phyloP scores from a whole-genome alignment of 306 rosid genomes.

The Citrullus colocynthis region DNA sequence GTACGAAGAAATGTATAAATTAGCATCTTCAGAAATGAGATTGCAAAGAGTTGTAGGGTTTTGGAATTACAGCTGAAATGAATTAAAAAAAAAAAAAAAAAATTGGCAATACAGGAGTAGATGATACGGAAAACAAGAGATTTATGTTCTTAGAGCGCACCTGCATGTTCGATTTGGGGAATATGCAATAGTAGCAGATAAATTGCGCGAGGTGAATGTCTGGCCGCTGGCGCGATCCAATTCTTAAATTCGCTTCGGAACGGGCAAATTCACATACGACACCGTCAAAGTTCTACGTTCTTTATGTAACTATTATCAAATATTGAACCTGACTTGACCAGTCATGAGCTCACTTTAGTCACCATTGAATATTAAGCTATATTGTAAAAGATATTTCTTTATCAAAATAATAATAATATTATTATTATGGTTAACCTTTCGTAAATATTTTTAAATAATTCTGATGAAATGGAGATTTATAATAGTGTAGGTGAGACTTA shows the following conservation, averaged over 20 bases:
- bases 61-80: background rate
- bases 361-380: too few species aligned
- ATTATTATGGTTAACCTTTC: too few species aligned
- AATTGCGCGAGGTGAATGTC: background rate
- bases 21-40: background rate
- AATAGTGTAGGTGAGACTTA: too few species aligned
- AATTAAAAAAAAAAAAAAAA: background rate
- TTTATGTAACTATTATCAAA: background rate
- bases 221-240: background rate
- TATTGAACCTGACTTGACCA: too few species aligned
- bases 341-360: too few species aligned
- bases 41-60: background rate
- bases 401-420: too few species aligned
- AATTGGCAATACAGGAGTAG: too few species aligned
- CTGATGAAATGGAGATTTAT: too few species aligned
- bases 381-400: too few species aligned
- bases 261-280: background rate
- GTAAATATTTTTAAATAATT: too few species aligned
- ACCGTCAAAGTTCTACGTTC: background rate
- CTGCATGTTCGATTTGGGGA: slow-evolving; percentile 4
- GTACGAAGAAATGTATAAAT: background rate
- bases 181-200: background rate
- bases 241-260: background rate
- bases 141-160: background rate
- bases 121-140: background rate